A percentile compares a stretch with the other conserved stretches of the same genome.
Conservation (phyloP, 768 basidiomycete species). For the Amanita rimosa region DNA sequence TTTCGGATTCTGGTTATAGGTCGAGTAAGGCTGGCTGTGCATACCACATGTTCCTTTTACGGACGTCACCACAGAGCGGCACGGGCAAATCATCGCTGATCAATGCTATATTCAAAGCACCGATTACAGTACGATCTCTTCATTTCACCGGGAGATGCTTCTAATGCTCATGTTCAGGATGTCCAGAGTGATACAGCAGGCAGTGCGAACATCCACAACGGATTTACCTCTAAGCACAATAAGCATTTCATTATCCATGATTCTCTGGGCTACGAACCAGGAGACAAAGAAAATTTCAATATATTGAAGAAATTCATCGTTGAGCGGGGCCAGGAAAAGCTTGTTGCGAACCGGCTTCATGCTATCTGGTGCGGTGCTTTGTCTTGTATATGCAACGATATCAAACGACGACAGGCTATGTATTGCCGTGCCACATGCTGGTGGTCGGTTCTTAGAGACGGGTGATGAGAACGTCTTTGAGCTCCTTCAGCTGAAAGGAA, state of each 20-base stretch:
- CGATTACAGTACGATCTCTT: no score
- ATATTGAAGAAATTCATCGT: slow-evolving; percentile 15
- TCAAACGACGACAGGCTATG: slow-evolving; percentile 13
- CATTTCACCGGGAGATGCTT: no score
- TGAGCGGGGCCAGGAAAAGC: slow-evolving; percentile 1
- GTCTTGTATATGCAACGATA: neutral
- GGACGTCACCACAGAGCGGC: slow-evolving; percentile 15
- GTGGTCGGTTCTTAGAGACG: slow-evolving; percentile 10
- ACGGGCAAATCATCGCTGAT: slow-evolving; percentile 8
- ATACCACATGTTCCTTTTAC: neutral
- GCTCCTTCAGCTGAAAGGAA: neutral
- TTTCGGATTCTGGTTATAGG: neutral
- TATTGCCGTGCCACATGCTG: slow-evolving; percentile 11
- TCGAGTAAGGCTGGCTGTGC: neutral
- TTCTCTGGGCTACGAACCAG: slow-evolving; percentile 5
- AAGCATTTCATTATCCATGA: no score
- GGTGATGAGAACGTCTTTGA: slow-evolving; percentile 16
- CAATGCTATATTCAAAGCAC: slow-evolving; percentile 14
- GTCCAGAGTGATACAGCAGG: slow-evolving; percentile 6
- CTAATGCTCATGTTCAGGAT: no score
- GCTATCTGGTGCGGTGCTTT: slow-evolving; percentile 16
- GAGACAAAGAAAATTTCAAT: slow-evolving; percentile 13
- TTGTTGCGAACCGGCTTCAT: slow-evolving; percentile 12
- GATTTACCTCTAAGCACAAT: neutral
- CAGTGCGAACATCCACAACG: slow-evolving; percentile 14